A percentile compares a stretch with the other conserved stretches of the same genome.
Evolutionary conservation across 169 alveolate species (phyloP).

Genomic region (Blepharisma undulans): DNA sequence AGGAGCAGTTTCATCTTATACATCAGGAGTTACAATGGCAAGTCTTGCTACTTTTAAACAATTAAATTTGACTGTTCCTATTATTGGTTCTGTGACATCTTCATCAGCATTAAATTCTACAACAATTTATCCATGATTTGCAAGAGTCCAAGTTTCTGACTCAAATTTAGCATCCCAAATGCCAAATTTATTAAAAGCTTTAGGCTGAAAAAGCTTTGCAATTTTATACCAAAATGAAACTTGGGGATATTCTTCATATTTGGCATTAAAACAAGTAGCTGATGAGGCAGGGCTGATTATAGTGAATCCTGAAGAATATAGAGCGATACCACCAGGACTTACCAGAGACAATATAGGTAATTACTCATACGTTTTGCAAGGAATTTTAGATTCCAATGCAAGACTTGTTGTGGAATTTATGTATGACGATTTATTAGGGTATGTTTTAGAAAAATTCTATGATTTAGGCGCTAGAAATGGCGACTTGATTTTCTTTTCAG

Average conservation of each 20-base stretch:
- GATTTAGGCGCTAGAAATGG: slow-evolving; percentile 5
- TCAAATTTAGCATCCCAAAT: neutral
- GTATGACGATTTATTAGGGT: neutral
- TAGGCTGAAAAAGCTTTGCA: neutral
- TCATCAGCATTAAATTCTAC: neutral
- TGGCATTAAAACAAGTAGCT: neutral
- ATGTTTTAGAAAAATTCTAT: neutral
- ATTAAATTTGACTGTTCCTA: neutral
- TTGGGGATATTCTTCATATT: neutral
- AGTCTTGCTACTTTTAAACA: neutral
- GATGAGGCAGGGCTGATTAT: neutral
- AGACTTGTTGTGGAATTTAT: neutral
- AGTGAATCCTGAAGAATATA: neutral
- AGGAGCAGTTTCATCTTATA: neutral
- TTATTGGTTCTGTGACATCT: neutral
- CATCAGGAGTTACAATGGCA: neutral
- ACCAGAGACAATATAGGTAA: neutral
- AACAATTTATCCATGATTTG: neutral
- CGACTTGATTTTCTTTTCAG: neutral
- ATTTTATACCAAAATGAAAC: neutral
- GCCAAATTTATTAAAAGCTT: neutral
- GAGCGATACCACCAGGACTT: neutral
- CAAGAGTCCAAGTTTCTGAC: neutral
- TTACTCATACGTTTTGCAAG: neutral
- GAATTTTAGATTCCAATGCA: neutral